Evolutionary conservation across 495 filamentous ascomycete genomes (phyloP), one percentile per base, ranked within the genome.

Genomic region (Parachaetomium inaequale): DNA sequence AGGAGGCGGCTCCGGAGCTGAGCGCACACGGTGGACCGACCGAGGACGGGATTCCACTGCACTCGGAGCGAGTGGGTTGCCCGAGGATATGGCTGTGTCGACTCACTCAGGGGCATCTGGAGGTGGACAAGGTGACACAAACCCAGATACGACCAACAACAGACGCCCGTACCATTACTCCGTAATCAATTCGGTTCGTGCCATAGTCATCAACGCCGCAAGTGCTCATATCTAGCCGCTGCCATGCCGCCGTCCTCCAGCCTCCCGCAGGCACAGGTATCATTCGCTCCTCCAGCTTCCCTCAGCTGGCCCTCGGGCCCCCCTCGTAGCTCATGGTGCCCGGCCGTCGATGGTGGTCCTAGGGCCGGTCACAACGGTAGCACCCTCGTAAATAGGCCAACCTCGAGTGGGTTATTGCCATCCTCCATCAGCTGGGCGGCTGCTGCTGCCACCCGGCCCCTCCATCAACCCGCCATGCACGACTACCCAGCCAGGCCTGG

Each of bases 41-140:
- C 58, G 47, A 52, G 34, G n/a, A n/a, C n/a, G n/a, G n/a, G 36
- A 53, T 19, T 32, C 42, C 45, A 34, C 42, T 3, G n/a, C n/a
- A n/a, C n/a, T n/a, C n/a, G n/a, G n/a, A n/a, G n/a, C n/a, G n/a
- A n/a, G n/a, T 23, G 7, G 21, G 50, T 19, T 29, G 8, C 12
- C 25, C 46, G 45, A 51, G 14, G 23, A 12, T 25, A 12, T 42
- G 3, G 38, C 59, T 32, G 28, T 28, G 34, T 55, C 55, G 59
- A 62, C n/a, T 62, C 59, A 62, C 59, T 14, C 26, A 11, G 6
- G 3, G 31, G 32, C 31, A n/a, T n/a, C n/a, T n/a, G n/a, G n/a
- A n/a, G n/a, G n/a, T n/a, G 12, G 17, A 43, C 2, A 19, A n/a
- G n/a, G 4, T 19, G 17, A 43, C 40, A 23, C n/a, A 23, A 17